Percentiles rank a stretch among this genome's conserved stretches.
These are phyloP conservation scores for Irpex rosettiformis DNA, from an alignment of 1,284 basidiomycete species.

Conservation along the genomic window DNA sequence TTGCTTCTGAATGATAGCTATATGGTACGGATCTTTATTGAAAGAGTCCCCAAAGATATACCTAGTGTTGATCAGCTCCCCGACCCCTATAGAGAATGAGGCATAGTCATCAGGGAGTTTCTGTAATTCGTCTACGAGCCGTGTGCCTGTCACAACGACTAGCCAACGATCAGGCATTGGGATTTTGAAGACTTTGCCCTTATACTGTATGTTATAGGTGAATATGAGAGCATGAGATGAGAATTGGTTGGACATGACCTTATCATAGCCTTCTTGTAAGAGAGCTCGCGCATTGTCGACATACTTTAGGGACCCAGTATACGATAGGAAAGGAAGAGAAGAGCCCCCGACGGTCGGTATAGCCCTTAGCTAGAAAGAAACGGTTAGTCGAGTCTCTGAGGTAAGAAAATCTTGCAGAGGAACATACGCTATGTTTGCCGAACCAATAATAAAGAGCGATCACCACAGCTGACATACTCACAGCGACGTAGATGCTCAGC, in stretches of 20 bases:
- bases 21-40: constrained; percentile 34
- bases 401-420: background rate
- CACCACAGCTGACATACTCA: background rate
- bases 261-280: constrained; percentile 36
- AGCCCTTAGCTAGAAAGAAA: constrained; percentile 12
- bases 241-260: constrained; percentile 20
- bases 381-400: background rate
- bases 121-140: constrained; percentile 32
- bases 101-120: constrained; percentile 33
- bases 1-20: constrained; percentile 30
- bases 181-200: constrained; percentile 33
- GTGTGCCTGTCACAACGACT: constrained; percentile 29
- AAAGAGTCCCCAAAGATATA: constrained; percentile 31
- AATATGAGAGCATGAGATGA: background rate
- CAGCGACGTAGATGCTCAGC: background rate
- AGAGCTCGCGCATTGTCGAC: constrained; percentile 29
- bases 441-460: constrained; percentile 1
- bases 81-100: constrained; percentile 82
- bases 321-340: constrained; percentile 34
- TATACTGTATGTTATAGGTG: constrained; percentile 20
- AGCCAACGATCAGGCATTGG: constrained; percentile 28
- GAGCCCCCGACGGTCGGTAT: constrained; percentile 36
- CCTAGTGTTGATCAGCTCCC: constrained; percentile 70
- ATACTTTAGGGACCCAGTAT: constrained; percentile 27
- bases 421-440: constrained; percentile 6